A percentile compares a stretch with the other conserved stretches of the same genome.
Evolutionary conservation across 352 stramenopile species (phyloP).

Genomic region (Globisporangium acanthophoron): DNA sequence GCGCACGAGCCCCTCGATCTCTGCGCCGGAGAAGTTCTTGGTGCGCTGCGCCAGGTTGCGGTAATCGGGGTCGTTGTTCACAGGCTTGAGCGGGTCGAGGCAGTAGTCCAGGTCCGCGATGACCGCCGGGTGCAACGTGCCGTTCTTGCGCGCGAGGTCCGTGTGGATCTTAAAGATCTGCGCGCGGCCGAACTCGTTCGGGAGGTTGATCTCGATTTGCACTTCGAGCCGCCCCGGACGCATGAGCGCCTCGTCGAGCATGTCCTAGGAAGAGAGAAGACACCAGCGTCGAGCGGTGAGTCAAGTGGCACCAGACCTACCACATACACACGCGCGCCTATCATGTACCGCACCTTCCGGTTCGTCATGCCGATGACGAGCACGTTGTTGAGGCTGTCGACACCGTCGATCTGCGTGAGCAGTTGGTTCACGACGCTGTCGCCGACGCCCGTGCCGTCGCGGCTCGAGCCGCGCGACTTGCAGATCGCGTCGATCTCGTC

Average conservation of each 20-base stretch:
- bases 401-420: constrained; percentile 99
- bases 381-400: constrained; percentile 99
- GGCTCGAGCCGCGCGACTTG: constrained; percentile 91
- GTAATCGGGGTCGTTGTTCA: constrained; percentile 66
- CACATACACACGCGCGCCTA: too few species aligned
- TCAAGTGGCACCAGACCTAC: not conserved
- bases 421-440: constrained; percentile 99
- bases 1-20: constrained; percentile 98
- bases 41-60: constrained; percentile 92
- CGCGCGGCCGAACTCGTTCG: constrained; percentile 91
- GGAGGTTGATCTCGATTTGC: constrained; percentile 99
- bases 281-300: not conserved
- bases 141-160: constrained; percentile 73
- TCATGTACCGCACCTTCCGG: constrained; percentile 78
- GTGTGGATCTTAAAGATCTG: constrained; percentile 99
- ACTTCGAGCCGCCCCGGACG: constrained; percentile 98
- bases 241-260: constrained; percentile 96
- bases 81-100: constrained; percentile 54
- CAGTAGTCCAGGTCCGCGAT: constrained; percentile 75
- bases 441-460: constrained; percentile 93
- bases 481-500: constrained; percentile 99
- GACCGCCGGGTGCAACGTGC: constrained; percentile 59
- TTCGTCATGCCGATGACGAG: constrained; percentile 99
- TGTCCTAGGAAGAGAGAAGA: constrained; percentile 30
- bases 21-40: constrained; percentile 99